Conservation (phyloP, 768 basidiomycete species). For the Panaeolus cyanescens region DNA sequence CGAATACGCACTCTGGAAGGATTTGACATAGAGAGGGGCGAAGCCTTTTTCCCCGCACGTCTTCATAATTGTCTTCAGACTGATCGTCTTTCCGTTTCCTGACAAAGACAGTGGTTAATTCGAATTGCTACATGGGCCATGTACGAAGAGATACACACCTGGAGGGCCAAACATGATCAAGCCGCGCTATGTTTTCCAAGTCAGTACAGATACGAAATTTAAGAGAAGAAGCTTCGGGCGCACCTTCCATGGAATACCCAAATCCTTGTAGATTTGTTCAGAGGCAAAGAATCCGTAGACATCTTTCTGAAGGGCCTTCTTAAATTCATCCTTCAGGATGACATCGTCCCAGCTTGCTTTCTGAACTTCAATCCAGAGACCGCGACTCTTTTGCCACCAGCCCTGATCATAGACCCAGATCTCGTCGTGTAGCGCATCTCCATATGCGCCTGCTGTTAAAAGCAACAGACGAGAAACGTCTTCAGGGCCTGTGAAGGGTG, state of each 20-base stretch:
- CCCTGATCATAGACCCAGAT: conserved; percentile 79
- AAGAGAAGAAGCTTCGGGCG: background rate
- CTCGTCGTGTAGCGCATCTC: conserved; percentile 60
- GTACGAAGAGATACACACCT: conserved; percentile 35
- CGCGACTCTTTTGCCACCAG: conserved; percentile 63
- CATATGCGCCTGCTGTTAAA: conserved; percentile 51
- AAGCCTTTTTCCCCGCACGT: conserved; percentile 62
- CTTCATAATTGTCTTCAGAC: conserved; percentile 82
- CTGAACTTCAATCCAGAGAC: conserved; percentile 63
- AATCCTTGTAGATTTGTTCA: conserved; percentile 68
- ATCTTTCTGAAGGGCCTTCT: conserved; percentile 69
- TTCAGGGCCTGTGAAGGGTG: conserved; percentile 36
- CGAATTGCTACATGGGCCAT: background rate
- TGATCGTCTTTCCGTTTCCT: conserved; percentile 88
- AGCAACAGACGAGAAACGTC: conserved; percentile 53
- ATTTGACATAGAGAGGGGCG: conserved; percentile 78
- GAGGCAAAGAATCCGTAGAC: conserved; percentile 81
- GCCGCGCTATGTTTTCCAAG: conserved; percentile 54
- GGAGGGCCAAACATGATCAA: conserved; percentile 85
- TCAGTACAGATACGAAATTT: background rate
- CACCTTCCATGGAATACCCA: conserved; percentile 86
- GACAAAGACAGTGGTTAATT: background rate
- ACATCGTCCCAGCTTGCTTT: conserved; percentile 76
- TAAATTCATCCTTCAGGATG: conserved; percentile 70
- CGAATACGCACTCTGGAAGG: conserved; percentile 59